Conservation (phyloP, 1,284 basidiomycete species). For the Wolfiporia cocos region DNA sequence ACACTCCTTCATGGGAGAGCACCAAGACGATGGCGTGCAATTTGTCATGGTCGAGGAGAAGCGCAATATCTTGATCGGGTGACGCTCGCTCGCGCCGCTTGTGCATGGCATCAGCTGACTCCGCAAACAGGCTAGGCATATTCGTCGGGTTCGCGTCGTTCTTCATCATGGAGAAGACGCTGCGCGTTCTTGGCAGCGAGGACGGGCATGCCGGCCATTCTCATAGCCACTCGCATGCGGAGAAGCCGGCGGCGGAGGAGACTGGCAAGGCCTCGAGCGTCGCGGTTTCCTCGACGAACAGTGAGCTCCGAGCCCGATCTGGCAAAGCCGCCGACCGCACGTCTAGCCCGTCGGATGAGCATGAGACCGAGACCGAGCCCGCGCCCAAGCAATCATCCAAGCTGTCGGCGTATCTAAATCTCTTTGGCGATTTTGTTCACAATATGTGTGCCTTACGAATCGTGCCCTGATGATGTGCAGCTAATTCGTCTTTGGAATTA, state of each 20-base stretch:
- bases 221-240: constrained; percentile 44
- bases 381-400: constrained; percentile 55
- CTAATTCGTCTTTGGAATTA: no score
- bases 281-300: constrained; percentile 20
- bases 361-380: constrained; percentile 24
- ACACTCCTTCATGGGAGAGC: constrained; percentile 86
- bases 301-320: constrained; percentile 31
- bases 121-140: constrained; percentile 56
- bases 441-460: constrained; percentile 51
- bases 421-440: constrained; percentile 87
- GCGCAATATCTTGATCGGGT: constrained; percentile 85
- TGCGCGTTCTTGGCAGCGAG: constrained; percentile 71
- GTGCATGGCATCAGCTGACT: background rate
- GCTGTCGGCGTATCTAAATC: constrained; percentile 83
- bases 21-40: constrained; percentile 60
- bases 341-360: constrained; percentile 22
- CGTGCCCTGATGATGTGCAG: constrained; percentile 9
- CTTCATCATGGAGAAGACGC: constrained; percentile 87
- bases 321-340: no score
- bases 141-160: constrained; percentile 83
- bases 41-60: constrained; percentile 84
- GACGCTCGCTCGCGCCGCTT: constrained; percentile 14
- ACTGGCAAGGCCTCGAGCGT: constrained; percentile 28
- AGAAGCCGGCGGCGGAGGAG: constrained; percentile 14
- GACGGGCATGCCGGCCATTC: constrained; percentile 40